Evolutionary conservation across 2,329 filamentous ascomycete species (phyloP).

Genomic region (Lachnellula cervina): DNA sequence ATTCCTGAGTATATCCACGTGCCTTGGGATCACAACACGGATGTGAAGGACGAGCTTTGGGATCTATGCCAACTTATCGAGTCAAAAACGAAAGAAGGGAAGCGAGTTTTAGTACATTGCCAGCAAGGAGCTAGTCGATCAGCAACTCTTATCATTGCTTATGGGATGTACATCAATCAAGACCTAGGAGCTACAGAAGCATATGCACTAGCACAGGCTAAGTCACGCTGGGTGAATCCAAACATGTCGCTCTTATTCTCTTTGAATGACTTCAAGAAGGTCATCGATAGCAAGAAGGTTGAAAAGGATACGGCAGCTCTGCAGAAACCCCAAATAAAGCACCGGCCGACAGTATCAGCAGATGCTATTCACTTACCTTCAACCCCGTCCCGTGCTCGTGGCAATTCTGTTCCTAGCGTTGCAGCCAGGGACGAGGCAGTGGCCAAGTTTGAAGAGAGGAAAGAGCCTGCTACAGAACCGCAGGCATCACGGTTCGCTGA

Average conservation of each 20-base stretch:
- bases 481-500: constrained; percentile 19
- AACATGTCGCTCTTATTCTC: constrained; percentile 94
- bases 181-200: constrained; percentile 75
- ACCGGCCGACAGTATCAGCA: constrained; percentile 55
- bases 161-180: constrained; percentile 75
- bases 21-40: constrained; percentile 83
- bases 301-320: constrained; percentile 33
- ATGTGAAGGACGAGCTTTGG: constrained; percentile 74
- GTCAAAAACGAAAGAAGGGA: constrained; percentile 63
- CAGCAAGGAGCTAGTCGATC: constrained; percentile 83
- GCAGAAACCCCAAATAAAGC: constrained; percentile 53
- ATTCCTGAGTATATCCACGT: constrained; percentile 82
- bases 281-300: constrained; percentile 48
- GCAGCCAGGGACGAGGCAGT: constrained; percentile 18
- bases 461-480: constrained; percentile 12
- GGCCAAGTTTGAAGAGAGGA: constrained; percentile 7
- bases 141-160: constrained; percentile 80
- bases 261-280: constrained; percentile 73
- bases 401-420: constrained; percentile 47
- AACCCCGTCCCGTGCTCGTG: constrained; percentile 44
- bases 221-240: constrained; percentile 82
- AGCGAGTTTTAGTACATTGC: constrained; percentile 77
- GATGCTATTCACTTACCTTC: constrained; percentile 44
- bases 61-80: constrained; percentile 72
- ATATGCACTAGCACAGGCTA: constrained; percentile 73